phyloP scores from a whole-genome alignment of 495 filamentous ascomycete species.

The Penicillium alfredii region DNA sequence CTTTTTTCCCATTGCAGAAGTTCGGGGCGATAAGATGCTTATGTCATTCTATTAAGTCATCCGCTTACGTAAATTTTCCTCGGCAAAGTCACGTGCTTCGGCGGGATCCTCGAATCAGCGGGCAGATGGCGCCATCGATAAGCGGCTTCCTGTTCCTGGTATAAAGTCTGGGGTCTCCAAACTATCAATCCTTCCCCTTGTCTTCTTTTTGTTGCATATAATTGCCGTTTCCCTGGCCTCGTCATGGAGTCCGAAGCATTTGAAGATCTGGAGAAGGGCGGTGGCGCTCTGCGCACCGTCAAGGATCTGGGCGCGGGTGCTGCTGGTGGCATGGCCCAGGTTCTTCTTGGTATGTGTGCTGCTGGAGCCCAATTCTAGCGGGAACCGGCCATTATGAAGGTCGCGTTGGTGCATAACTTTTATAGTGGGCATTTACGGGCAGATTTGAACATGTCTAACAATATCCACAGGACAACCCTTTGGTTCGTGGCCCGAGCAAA shows the following conservation, averaged over 20 bases:
- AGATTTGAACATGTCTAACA: slow-evolving; percentile 20
- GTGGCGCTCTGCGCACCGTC: slow-evolving; percentile 50
- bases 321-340: slow-evolving; percentile 87
- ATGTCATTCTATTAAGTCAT: slow-evolving; percentile 2
- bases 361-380: not conserved
- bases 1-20: slow-evolving; percentile 18
- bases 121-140: slow-evolving; percentile 23
- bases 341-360: slow-evolving; percentile 72
- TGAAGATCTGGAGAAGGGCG: slow-evolving; percentile 34
- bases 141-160: slow-evolving; percentile 21
- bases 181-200: slow-evolving; percentile 10
- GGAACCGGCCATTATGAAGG: too few relatives aligned
- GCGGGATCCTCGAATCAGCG: slow-evolving; percentile 31
- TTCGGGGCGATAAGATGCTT: slow-evolving; percentile 11
- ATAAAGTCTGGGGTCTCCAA: slow-evolving; percentile 20
- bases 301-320: slow-evolving; percentile 94
- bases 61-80: slow-evolving; percentile 25
- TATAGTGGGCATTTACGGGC: not conserved
- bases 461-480: slow-evolving; percentile 77
- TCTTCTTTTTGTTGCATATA: too few relatives aligned
- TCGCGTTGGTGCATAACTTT: too few relatives aligned
- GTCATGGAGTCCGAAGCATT: slow-evolving; percentile 36
- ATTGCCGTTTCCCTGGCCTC: slow-evolving; percentile 1
- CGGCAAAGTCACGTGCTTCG: slow-evolving; percentile 32
- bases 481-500: slow-evolving; percentile 39